Conservation (phyloP, 768 basidiomycete species). For the Pleurotus djamor region DNA sequence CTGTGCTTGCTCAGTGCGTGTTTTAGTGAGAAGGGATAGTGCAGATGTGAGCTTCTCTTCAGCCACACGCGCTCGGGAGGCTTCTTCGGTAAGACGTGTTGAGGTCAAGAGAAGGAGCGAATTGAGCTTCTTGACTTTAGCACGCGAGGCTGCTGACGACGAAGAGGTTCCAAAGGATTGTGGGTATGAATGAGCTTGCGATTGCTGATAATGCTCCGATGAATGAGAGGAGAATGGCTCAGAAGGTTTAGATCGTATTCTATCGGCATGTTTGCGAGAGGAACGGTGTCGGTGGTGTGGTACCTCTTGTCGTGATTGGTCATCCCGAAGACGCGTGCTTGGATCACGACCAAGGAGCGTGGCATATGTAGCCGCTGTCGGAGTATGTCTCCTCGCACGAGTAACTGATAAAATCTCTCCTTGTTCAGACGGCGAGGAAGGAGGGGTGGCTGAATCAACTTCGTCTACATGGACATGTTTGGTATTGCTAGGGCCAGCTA, state of each 20-base stretch:
- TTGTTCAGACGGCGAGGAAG: constrained; percentile 3
- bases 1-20: constrained; percentile 3
- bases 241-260: background rate
- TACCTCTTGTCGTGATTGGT: background rate
- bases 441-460: constrained; percentile 2
- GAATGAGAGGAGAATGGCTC: background rate
- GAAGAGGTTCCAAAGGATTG: background rate
- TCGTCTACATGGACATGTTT: background rate
- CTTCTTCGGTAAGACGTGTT: background rate
- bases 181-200: background rate
- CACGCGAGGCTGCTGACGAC: background rate
- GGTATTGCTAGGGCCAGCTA: background rate
- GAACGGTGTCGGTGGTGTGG: background rate
- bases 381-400: background rate
- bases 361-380: background rate
- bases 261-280: background rate
- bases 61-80: background rate
- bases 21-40: background rate
- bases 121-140: constrained; percentile 4
- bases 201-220: background rate
- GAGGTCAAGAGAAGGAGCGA: constrained; percentile 1
- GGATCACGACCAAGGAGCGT: background rate
- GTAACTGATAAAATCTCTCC: background rate
- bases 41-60: background rate
- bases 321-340: background rate